These are phyloP conservation scores for Orobanche coerulescens DNA, from an alignment of 257 asterid species.

Conservation along the genomic window DNA sequence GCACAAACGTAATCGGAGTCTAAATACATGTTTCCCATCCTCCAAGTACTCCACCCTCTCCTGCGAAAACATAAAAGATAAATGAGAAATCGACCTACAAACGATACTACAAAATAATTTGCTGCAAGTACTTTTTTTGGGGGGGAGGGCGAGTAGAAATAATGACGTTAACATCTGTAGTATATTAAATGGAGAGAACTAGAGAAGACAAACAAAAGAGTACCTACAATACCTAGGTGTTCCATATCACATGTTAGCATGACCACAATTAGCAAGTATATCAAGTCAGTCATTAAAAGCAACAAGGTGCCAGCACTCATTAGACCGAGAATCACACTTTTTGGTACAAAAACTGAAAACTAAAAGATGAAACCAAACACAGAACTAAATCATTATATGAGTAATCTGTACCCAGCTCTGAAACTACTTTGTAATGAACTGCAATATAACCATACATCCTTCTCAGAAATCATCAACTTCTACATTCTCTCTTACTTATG, in stretches of 20 bases:
- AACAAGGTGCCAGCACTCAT: neutral
- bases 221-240: neutral
- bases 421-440: slow-evolving; percentile 7
- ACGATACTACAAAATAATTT: neutral
- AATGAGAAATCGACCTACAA: neutral
- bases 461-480: neutral
- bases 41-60: slow-evolving; percentile 90
- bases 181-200: neutral
- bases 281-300: neutral
- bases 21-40: slow-evolving; percentile 89
- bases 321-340: neutral
- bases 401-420: neutral
- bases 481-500: neutral
- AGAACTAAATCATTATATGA: neutral
- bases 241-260: neutral
- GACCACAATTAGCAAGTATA: neutral
- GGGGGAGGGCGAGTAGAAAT: neutral
- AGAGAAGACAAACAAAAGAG: neutral
- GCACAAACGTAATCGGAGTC: slow-evolving; percentile 85
- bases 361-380: neutral
- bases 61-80: slow-evolving; percentile 37
- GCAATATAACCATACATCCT: neutral
- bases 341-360: neutral
- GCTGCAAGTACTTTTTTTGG: neutral
- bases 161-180: neutral